A percentile compares a stretch with the other conserved stretches of the same genome.
Conservation (phyloP, 768 basidiomycete species). For the Russula abietina region DNA sequence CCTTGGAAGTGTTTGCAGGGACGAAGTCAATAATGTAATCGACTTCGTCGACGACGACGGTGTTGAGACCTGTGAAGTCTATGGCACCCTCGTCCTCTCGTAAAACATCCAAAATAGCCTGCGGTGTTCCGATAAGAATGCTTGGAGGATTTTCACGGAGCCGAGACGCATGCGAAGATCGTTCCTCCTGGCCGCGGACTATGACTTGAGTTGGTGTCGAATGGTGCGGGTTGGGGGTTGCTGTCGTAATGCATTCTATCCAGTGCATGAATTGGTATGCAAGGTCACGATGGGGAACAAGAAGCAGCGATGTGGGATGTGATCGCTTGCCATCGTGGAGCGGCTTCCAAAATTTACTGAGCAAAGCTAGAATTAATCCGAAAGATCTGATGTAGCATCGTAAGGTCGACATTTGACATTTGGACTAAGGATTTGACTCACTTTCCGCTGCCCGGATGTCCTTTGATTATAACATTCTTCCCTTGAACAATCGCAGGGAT, state of each 20-base stretch:
- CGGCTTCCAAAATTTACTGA: slow-evolving; percentile 46
- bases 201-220: slow-evolving; percentile 51
- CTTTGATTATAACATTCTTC: slow-evolving; percentile 60
- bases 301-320: slow-evolving; percentile 15
- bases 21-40: slow-evolving; percentile 62
- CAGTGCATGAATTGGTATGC: slow-evolving; percentile 18
- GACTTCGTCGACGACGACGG: slow-evolving; percentile 68
- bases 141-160: slow-evolving; percentile 41
- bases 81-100: slow-evolving; percentile 40
- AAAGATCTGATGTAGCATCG: slow-evolving; percentile 54
- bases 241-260: slow-evolving; percentile 8
- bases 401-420: background rate
- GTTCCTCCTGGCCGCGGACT: slow-evolving; percentile 43
- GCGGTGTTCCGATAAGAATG: slow-evolving; percentile 67
- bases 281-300: slow-evolving; percentile 21
- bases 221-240: slow-evolving; percentile 16
- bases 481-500: slow-evolving; percentile 54
- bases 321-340: background rate
- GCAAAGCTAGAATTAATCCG: slow-evolving; percentile 57
- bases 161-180: slow-evolving; percentile 34
- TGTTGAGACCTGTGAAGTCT: slow-evolving; percentile 43
- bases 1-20: slow-evolving; percentile 38
- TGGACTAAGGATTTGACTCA: slow-evolving; percentile 33
- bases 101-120: slow-evolving; percentile 55
- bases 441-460: slow-evolving; percentile 78